Conservation (phyloP, 768 basidiomycete species). For the Epithele typhae region DNA sequence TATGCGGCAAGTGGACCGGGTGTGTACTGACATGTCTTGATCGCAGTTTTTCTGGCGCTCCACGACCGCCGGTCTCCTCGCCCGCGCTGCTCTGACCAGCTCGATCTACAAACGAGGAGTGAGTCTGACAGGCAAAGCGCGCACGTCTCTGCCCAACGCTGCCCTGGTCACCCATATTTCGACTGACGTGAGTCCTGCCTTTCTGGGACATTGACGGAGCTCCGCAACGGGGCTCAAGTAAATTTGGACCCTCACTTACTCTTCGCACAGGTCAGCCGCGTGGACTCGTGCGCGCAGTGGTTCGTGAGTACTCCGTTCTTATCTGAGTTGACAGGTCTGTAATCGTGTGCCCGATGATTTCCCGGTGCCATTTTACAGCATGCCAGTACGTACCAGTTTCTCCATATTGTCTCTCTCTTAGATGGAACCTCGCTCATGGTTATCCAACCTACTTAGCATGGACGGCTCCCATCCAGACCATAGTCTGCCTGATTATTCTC, state of each 20-base stretch:
- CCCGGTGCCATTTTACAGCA: slow-evolving; percentile 27
- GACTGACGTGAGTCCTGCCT: slow-evolving; percentile 56
- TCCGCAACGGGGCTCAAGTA: too few species aligned
- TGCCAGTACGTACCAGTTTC: slow-evolving; percentile 26
- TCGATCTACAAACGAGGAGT: slow-evolving; percentile 70
- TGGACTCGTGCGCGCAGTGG: slow-evolving; percentile 66
- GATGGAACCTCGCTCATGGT: too few species aligned
- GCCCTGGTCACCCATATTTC: slow-evolving; percentile 58
- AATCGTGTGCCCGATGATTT: neutral
- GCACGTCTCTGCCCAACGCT: slow-evolving; percentile 57
- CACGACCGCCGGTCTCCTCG: slow-evolving; percentile 62
- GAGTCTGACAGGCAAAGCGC: slow-evolving; percentile 58
- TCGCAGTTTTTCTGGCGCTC: slow-evolving; percentile 67
- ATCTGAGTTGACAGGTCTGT: neutral
- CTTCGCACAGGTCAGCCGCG: slow-evolving; percentile 41
- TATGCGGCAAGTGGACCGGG: too few species aligned
- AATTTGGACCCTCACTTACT: slow-evolving; percentile 1
- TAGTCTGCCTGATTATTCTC: slow-evolving; percentile 56
- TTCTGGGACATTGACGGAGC: too few species aligned
- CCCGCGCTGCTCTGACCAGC: slow-evolving; percentile 61
- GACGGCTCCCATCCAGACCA: slow-evolving; percentile 67
- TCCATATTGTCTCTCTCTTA: too few species aligned
- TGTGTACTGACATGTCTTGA: neutral
- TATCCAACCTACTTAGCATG: slow-evolving; percentile 35
- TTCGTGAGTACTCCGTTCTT: slow-evolving; percentile 44